Evolutionary conservation across 805 yeast genomes (phyloP), one percentile per base, ranked within the genome.

Genomic region (Vanderwaltozyma polyspora): DNA sequence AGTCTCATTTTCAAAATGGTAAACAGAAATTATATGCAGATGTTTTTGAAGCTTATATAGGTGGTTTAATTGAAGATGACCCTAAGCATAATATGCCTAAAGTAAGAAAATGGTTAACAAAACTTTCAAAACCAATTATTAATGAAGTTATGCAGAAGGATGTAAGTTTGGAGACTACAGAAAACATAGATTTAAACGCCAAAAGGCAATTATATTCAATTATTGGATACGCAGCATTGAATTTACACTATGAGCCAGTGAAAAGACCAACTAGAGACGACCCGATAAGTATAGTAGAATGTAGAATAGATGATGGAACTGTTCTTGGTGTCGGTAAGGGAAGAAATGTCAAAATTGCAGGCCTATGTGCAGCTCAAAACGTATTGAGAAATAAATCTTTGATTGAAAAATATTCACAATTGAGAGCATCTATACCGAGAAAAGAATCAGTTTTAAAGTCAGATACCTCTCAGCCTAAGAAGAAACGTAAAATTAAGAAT

Each of bases 31-130:
- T 81, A 4, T 70, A 70, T 49, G 95, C 97, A 0, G 98, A 89
- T 64, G 75, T 81, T 0, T 83, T 89, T 52, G 98, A 91, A 59
- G 95, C 97, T 0, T 89, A 89, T 45, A 68, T 91, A 30, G 97
- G 95, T 6, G 98, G 93, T 0, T 57, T 89, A 22, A 63, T 73
- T 16, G 93, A 82, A 42, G 62, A 70, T 29, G 57, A 63, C 16
- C 51, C 56, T 27, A 60, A 60, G 10, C 55, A 60, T 13, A 70
- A 74, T 39, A 60, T 70, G 32, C 52, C 61, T 2, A 65, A 57
- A 16, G 67, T 80, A 6, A 67, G 68, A 42, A 55, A 62, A 10
- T 81, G 89, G 89, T 51, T 81, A 19, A 46, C 54, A 5, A 54
- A 61, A 31, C 54, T 79, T 26, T 69, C 77, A 23, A 58, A 56